phyloP scores from a whole-genome alignment of 306 rosid genomes.

The Arachis hypogaea region DNA sequence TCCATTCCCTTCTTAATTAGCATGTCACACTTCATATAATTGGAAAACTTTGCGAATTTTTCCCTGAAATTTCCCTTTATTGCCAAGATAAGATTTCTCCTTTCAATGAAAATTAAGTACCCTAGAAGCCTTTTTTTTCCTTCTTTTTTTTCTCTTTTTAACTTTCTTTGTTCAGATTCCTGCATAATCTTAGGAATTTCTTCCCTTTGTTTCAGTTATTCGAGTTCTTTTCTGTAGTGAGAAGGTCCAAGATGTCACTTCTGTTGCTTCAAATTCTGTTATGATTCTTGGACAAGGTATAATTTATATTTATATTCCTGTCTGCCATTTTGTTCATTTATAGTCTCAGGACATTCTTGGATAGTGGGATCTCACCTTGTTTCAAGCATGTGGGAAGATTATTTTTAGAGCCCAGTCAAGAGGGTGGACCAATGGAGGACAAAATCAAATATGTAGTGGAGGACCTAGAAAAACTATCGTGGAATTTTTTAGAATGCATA shows the following conservation, averaged over 20 bases:
- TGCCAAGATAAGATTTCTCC: neutral
- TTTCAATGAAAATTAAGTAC: slow-evolving; percentile 10
- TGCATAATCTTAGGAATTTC: slow-evolving; percentile 11
- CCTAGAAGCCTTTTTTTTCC: neutral
- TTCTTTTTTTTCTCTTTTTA: neutral
- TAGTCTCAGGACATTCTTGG: neutral
- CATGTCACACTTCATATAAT: too few species aligned
- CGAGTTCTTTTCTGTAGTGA: slow-evolving; percentile 72
- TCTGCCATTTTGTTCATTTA: slow-evolving; percentile 29
- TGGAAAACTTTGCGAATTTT: too few species aligned
- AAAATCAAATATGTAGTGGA: too few species aligned
- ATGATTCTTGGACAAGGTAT: slow-evolving; percentile 95
- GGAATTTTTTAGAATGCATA: too few species aligned
- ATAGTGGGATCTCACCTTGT: too few species aligned
- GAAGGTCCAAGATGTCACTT: slow-evolving; percentile 75
- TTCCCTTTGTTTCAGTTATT: slow-evolving; percentile 52
- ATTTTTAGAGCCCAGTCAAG: too few species aligned
- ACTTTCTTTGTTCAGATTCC: slow-evolving; percentile 17
- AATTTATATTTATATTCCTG: slow-evolving; percentile 9
- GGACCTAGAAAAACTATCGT: too few species aligned
- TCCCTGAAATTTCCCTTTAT: too few species aligned
- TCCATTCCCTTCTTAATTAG: too few species aligned
- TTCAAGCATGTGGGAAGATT: too few species aligned
- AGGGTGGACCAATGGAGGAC: too few species aligned
- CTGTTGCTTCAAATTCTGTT: slow-evolving; percentile 69